Base-by-base conservation (phyloP, 139 green algal species). In the Chlorella sp. region DNA sequence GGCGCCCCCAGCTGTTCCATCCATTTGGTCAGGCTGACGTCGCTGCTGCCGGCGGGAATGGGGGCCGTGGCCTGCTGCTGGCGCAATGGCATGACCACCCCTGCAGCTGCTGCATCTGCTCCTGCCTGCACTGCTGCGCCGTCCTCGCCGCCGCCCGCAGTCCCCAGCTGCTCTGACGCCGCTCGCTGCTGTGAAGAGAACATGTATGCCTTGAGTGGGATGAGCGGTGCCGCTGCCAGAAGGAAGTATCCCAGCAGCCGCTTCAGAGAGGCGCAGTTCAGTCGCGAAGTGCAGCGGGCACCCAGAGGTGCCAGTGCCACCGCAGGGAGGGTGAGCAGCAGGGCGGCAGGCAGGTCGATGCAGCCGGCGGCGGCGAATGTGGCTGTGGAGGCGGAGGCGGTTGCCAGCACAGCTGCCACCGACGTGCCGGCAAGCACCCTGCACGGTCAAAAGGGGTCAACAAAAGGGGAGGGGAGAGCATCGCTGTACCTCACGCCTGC, bases 331-430 rank as follows among this genome's bases (percentile, higher is more conserved):
- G 88, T 88, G 66, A 97, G 90, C 37, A 96, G 61, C 3, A 88
- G 90, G 1, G 95, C 93, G 39, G 93, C 93, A 11, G 88, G 86
- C 1, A 88, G 42, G 81, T 97, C 93, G 28, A 97, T 94, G 79
- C 81, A 92, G 37, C 90, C 91, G 19, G 60, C 40, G 48, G 64
- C 82, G 37, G 75, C 89, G 86, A 94, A 97, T 12, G 94, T 94
- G 18, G 60, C 77, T 30, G 92, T 93, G 48, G 94, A 91, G 36
- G 91, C 89, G 61, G 82, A 40, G 12, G 94, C 95, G 14, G 95
- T 97, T 78, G 91, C 90, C 2, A 95, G 90, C 7, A 97, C 95
- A 14, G 95, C 95, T 26, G 93, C 95, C 5, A 97, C 89, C 7
- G 92, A 96, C 1, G 95, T 96, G 60, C 95, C 95, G 21, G 86